These are phyloP conservation scores for Dovyalis caffra DNA, from an alignment of 345 rosid species.

Conservation along the genomic window DNA sequence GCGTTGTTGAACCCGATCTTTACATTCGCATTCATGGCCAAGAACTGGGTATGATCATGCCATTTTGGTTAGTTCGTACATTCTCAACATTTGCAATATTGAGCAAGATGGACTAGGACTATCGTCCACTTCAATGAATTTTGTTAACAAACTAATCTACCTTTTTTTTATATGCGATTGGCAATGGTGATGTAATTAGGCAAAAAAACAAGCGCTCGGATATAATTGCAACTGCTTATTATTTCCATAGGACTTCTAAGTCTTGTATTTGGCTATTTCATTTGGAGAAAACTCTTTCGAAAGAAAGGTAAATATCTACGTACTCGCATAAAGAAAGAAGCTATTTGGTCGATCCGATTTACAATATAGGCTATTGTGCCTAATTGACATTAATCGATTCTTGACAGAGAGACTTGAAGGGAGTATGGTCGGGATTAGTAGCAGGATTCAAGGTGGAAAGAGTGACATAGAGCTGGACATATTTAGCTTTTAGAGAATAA, in stretches of 20 bases:
- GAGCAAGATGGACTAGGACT: too few relatives aligned
- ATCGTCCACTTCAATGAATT: too few relatives aligned
- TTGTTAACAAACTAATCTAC: neutral
- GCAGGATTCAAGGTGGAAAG: neutral
- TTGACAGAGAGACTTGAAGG: neutral
- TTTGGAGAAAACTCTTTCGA: neutral
- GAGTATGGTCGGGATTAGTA: neutral
- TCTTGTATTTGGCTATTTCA: neutral
- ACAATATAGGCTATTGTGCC: neutral
- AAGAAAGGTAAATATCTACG: neutral
- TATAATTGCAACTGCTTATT: neutral
- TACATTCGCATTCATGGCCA: neutral
- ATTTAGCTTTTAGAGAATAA: slow-evolving; percentile 1
- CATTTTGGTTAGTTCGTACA: too few relatives aligned
- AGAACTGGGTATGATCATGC: neutral
- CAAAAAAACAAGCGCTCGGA: neutral
- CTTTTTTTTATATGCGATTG: neutral
- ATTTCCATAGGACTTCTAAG: neutral
- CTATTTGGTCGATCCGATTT: neutral
- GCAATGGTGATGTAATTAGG: too few relatives aligned
- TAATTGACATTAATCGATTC: neutral
- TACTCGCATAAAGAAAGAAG: neutral
- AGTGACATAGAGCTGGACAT: neutral
- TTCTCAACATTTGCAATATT: too few relatives aligned
- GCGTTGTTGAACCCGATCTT: neutral